phyloP scores from a whole-genome alignment of 306 rosid species.

The Benincasa hispida region DNA sequence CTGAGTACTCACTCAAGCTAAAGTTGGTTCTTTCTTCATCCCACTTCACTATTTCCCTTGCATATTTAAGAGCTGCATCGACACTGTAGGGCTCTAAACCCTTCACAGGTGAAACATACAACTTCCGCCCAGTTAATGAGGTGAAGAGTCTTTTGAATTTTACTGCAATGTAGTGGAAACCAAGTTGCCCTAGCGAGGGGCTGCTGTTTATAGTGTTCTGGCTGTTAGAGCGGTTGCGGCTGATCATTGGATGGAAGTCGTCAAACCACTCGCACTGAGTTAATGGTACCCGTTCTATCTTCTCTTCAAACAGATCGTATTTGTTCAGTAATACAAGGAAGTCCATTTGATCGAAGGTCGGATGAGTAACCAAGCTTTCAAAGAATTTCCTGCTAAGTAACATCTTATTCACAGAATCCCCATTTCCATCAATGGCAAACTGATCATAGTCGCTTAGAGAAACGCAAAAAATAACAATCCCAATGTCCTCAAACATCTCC shows the following conservation, averaged over 20 bases:
- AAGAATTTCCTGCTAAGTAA: conserved; percentile 60
- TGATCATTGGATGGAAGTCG: conserved; percentile 64
- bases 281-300: conserved; percentile 54
- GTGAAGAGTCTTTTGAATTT: conserved; percentile 86
- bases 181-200: conserved; percentile 63
- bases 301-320: conserved; percentile 66
- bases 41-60: conserved; percentile 87
- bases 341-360: conserved; percentile 79
- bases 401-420: conserved; percentile 66
- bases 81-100: conserved; percentile 73
- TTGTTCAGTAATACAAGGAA: conserved; percentile 84
- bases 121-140: conserved; percentile 56
- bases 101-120: conserved; percentile 65
- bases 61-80: conserved; percentile 72
- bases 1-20: conserved; percentile 65
- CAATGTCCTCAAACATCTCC: conserved; percentile 97
- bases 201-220: conserved; percentile 38
- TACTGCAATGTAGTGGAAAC: conserved; percentile 59
- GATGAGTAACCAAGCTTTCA: conserved; percentile 73
- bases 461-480: conserved; percentile 81
- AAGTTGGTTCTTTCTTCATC: conserved; percentile 72
- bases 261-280: conserved; percentile 73
- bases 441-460: conserved; percentile 82
- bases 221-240: conserved; percentile 37
- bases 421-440: conserved; percentile 48